Percentiles rank a stretch among this genome's conserved stretches.
Conservation (phyloP, 2,329 filamentous ascomycete genomes). For the Blastomyces percursus region DNA sequence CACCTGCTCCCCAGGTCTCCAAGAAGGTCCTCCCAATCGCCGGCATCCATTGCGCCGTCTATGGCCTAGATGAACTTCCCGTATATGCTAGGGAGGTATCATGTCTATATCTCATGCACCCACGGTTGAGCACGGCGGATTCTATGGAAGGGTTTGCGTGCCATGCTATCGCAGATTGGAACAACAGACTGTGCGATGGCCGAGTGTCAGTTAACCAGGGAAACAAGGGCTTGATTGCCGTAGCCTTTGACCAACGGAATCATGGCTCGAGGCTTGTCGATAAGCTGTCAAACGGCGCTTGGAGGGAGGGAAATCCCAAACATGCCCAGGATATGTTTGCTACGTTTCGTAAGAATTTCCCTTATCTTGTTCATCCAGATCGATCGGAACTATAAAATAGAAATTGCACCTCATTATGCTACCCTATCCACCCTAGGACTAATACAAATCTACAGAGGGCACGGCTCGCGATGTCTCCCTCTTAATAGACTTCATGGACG, state of each 20-base stretch:
- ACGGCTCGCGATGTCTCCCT: slow-evolving; percentile 64
- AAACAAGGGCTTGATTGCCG: slow-evolving; percentile 58
- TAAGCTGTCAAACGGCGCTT: slow-evolving; percentile 60
- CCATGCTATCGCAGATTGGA: slow-evolving; percentile 59
- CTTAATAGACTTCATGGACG: slow-evolving; percentile 66
- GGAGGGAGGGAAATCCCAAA: slow-evolving; percentile 63
- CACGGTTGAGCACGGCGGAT: slow-evolving; percentile 57
- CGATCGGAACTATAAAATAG: not conserved
- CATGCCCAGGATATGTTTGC: slow-evolving; percentile 93
- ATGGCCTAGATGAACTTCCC: slow-evolving; percentile 66
- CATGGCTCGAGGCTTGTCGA: slow-evolving; percentile 67
- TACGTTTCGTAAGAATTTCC: slow-evolving; percentile 48
- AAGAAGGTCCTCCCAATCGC: slow-evolving; percentile 58
- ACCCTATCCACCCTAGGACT: slow-evolving; percentile 5
- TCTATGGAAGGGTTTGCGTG: slow-evolving; percentile 66
- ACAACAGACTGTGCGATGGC: slow-evolving; percentile 33
- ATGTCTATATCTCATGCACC: slow-evolving; percentile 86
- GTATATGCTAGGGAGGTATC: slow-evolving; percentile 47
- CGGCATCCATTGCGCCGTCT: slow-evolving; percentile 67
- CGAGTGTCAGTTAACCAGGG: slow-evolving; percentile 19
- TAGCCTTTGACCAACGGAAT: slow-evolving; percentile 86
- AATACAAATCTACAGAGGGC: slow-evolving; percentile 35
- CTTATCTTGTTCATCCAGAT: not conserved
- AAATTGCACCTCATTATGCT: not conserved
- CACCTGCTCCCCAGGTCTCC: slow-evolving; percentile 41